Conservation (phyloP, 2,329 filamentous ascomycete species). For the Ceratocystis smalleyi region DNA sequence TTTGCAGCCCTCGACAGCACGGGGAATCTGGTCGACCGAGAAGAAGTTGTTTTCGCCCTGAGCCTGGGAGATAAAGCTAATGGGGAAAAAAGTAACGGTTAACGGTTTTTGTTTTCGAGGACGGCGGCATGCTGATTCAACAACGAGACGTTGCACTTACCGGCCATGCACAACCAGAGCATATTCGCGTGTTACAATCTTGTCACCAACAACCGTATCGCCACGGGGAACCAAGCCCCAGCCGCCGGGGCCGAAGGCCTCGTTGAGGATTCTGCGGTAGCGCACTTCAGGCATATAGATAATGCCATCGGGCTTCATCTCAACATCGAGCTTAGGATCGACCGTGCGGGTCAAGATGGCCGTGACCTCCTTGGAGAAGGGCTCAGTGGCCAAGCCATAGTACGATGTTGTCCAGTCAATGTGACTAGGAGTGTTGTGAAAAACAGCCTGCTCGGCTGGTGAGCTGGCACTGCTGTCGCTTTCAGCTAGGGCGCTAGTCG, state of each 20-base stretch:
- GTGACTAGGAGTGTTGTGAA: constrained; percentile 16
- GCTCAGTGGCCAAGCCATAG: constrained; percentile 55
- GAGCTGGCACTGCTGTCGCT: background rate
- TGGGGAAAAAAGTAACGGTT: background rate
- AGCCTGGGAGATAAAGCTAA: constrained; percentile 75
- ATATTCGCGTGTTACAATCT: constrained; percentile 76
- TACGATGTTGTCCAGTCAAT: constrained; percentile 74
- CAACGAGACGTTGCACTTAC: constrained; percentile 35
- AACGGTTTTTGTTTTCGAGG: background rate
- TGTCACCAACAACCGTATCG: constrained; percentile 70
- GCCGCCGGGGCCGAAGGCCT: constrained; percentile 82
- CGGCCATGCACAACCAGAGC: constrained; percentile 75
- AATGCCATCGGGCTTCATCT: constrained; percentile 95
- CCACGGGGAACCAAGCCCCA: constrained; percentile 88
- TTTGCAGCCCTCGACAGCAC: constrained; percentile 90
- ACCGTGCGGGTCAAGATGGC: constrained; percentile 54
- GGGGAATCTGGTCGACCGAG: constrained; percentile 73
- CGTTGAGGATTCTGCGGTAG: constrained; percentile 79
- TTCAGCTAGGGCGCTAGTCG: constrained; percentile 11
- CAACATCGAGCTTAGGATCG: constrained; percentile 54
- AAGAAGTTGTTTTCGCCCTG: constrained; percentile 94
- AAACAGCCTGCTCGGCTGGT: constrained; percentile 8
- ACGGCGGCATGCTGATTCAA: background rate
- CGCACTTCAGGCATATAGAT: constrained; percentile 97
- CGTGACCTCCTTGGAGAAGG: constrained; percentile 56